phyloP scores from a whole-genome alignment of 2,329 filamentous ascomycete genomes.

The Alternaria metachromatica region DNA sequence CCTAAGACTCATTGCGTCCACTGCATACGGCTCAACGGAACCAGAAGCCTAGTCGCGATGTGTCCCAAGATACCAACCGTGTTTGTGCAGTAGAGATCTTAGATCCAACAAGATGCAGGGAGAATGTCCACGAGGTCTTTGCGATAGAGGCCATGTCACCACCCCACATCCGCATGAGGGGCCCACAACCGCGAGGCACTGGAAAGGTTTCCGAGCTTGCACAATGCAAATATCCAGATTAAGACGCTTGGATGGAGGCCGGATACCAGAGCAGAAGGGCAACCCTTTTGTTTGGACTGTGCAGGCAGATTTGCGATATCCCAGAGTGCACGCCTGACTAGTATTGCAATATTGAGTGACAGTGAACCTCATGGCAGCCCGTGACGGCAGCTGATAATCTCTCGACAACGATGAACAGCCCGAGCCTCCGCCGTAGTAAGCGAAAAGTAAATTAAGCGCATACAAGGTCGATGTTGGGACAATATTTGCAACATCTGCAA shows the following conservation, averaged over 20 bases:
- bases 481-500: slow-evolving; percentile 28
- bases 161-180: slow-evolving; percentile 14
- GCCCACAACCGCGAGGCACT: not conserved
- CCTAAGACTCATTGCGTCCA: not conserved
- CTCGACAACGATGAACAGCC: slow-evolving; percentile 11
- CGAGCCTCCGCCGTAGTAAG: slow-evolving; percentile 9
- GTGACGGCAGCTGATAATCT: slow-evolving; percentile 28
- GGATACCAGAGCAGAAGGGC: not conserved
- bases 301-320: not conserved
- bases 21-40: slow-evolving; percentile 4
- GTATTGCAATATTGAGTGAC: not conserved
- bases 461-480: slow-evolving; percentile 33
- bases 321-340: not conserved
- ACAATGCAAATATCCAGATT: slow-evolving; percentile 4
- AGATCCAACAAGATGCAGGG: slow-evolving; percentile 11
- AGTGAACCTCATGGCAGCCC: slow-evolving; percentile 9
- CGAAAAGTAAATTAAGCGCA: slow-evolving; percentile 38
- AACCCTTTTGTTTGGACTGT: not conserved
- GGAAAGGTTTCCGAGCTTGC: slow-evolving; percentile 3
- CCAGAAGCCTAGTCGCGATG: not conserved
- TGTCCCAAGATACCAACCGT: slow-evolving; percentile 5
- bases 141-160: not conserved
- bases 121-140: slow-evolving; percentile 1
- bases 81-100: not conserved
- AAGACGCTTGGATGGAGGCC: not conserved